These are phyloP conservation scores for Fragaria ananassa DNA, from an alignment of 306 rosid genomes.

Conservation along the genomic window DNA sequence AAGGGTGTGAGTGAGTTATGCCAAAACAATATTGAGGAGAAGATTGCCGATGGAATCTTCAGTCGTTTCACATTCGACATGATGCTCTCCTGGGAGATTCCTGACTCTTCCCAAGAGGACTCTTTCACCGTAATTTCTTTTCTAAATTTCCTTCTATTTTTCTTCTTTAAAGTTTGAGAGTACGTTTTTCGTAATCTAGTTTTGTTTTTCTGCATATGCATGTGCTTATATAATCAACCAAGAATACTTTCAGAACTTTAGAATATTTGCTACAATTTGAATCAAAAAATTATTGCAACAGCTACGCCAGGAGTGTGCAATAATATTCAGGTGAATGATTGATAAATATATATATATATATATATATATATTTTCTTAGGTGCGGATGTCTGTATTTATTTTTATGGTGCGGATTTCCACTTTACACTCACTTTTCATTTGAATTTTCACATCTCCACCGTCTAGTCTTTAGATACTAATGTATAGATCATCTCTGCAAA, in stretches of 20 bases:
- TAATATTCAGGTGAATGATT: neutral
- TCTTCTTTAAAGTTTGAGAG: neutral
- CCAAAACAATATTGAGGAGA: conserved; percentile 37
- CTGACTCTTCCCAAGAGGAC: conserved; percentile 47
- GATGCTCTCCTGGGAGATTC: conserved; percentile 94
- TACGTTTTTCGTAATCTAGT: neutral
- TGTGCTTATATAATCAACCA: neutral
- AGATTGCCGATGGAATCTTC: conserved; percentile 53
- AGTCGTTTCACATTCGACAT: conserved; percentile 65
- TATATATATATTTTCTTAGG: no score
- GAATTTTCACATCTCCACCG: no score
- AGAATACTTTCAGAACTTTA: neutral
- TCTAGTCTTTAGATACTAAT: no score
- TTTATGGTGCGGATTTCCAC: no score
- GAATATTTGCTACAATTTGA: no score
- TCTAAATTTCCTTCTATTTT: neutral
- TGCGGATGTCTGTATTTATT: no score
- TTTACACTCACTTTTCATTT: no score
- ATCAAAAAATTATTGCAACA: neutral
- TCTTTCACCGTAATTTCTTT: conserved; percentile 27
- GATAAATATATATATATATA: no score
- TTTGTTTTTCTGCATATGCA: neutral
- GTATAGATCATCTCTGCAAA: no score
- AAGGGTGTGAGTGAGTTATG: conserved; percentile 45
- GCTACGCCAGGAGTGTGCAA: neutral